Evolutionary conservation across 2,329 filamentous ascomycete species (phyloP), one percentile per base, ranked within the genome.

Genomic region (Diplodia sapinea): DNA sequence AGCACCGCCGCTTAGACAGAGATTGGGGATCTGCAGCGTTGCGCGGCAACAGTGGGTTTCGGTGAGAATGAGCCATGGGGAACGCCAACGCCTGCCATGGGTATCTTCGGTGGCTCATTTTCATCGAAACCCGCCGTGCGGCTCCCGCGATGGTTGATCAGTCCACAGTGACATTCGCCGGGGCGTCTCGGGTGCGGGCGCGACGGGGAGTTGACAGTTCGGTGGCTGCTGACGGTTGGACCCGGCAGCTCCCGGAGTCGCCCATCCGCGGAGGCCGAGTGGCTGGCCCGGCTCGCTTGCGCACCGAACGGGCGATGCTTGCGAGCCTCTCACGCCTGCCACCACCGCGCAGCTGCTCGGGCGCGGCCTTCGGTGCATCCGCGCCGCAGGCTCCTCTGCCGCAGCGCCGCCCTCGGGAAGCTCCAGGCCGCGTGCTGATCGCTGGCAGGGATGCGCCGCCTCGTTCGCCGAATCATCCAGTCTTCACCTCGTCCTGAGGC

Each of bases 341-440:
- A 40, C 59, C 59, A 50, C 43, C 33, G 11, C 6, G 15, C 26
- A 29, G 26, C 43, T 17, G 17, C 23, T n/a, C 9, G 47, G 59
- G 59, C 47, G 43, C 59, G 59, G 59, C n/a, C 43, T 43, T 63
- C 59, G 59, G 43, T 51, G 59, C 17, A 63, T 63, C 59, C 59
- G 59, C 59, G 23, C n/a, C n/a, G n/a, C 40, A 49, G 29, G 15
- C 17, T 29, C 29, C 56, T 23, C 38, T 61, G 56, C 56, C 40
- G 56, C 38, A 20, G 5, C 55, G 55, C 55, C 55, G 55, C 13
- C 13, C 23, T 43, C 56, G 56, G 56, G 56, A 49, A 49, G 7
- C 56, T 49, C 56, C 56, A 61, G 31, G 17, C 47, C 43, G 43
- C 59, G 4, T 23, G 59, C 59, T 63, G 59, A 63, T 63, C 43